phyloP scores from a whole-genome alignment of 2,329 filamentous ascomycete genomes.

The Huntiella bhutanensis region DNA sequence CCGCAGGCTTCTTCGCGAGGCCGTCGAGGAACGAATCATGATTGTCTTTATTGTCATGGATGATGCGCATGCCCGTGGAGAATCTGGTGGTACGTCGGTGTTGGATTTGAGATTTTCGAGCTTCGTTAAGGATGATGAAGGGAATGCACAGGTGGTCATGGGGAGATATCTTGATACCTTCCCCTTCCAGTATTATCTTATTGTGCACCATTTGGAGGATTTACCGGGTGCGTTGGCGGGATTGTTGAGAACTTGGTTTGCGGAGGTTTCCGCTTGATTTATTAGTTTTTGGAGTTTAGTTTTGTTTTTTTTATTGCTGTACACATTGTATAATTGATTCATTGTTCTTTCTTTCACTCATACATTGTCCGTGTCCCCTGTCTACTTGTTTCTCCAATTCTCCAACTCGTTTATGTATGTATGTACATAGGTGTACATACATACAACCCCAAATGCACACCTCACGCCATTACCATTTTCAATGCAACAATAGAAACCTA shows the following conservation, averaged over 20 bases:
- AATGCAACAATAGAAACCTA: no score
- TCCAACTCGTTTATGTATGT: no score
- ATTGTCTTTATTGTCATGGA: constrained; percentile 96
- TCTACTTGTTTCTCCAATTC: no score
- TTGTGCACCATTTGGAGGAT: constrained; percentile 82
- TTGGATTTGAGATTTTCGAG: constrained; percentile 74
- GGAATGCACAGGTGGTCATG: constrained; percentile 54
- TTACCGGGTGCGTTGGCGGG: constrained; percentile 75
- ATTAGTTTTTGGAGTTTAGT: neutral
- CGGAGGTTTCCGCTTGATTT: constrained; percentile 36
- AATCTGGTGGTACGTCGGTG: constrained; percentile 38
- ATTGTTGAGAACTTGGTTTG: constrained; percentile 89
- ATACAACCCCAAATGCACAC: no score
- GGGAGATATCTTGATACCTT: constrained; percentile 88
- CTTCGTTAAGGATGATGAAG: constrained; percentile 48
- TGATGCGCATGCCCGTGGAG: constrained; percentile 21
- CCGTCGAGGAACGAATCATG: constrained; percentile 89
- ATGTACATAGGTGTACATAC: no score
- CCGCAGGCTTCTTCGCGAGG: constrained; percentile 62
- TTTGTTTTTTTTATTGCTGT: neutral
- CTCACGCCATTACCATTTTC: no score
- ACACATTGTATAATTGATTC: neutral
- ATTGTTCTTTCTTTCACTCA: neutral
- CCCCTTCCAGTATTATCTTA: constrained; percentile 91
- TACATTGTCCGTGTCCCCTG: no score